Percentiles rank a stretch among this genome's conserved stretches.
These are phyloP conservation scores for Umbilicaria muhlenbergii DNA, from an alignment of 495 filamentous ascomycete genomes.

Conservation along the genomic window DNA sequence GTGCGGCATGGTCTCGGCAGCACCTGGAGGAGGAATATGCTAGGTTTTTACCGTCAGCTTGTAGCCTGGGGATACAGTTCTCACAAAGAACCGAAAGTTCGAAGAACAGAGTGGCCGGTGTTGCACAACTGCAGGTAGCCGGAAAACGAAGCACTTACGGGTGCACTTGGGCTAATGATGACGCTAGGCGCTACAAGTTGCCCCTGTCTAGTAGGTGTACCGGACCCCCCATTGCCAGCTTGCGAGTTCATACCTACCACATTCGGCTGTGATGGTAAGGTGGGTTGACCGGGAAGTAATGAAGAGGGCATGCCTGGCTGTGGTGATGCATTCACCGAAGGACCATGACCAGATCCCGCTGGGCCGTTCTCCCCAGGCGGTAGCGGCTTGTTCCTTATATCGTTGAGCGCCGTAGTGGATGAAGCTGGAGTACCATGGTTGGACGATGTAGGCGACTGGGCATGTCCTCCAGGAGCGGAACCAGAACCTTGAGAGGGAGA, in stretches of 20 bases:
- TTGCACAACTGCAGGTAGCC: background rate
- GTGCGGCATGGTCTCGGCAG: constrained; percentile 94
- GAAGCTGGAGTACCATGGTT: constrained; percentile 62
- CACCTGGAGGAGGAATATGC: constrained; percentile 88
- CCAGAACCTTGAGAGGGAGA: constrained; percentile 47
- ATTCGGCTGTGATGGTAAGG: constrained; percentile 17
- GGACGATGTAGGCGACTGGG: constrained; percentile 46
- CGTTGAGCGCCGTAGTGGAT: constrained; percentile 75
- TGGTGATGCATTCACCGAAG: constrained; percentile 14
- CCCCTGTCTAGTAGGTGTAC: constrained; percentile 53
- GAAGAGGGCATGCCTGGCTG: constrained; percentile 24
- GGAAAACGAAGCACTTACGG: constrained; percentile 43
- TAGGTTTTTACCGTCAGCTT: constrained; percentile 24
- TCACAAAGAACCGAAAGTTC: background rate
- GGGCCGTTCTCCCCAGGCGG: constrained; percentile 49
- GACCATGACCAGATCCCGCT: constrained; percentile 26
- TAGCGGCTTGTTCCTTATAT: constrained; percentile 68
- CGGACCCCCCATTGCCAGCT: constrained; percentile 39
- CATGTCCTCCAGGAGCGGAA: constrained; percentile 35
- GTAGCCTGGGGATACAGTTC: background rate
- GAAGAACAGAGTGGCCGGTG: background rate
- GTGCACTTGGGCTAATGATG: constrained; percentile 86
- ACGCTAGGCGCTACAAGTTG: constrained; percentile 67
- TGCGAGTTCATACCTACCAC: constrained; percentile 19
- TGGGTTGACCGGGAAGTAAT: constrained; percentile 18